Base-by-base conservation (phyloP, 2,329 filamentous ascomycete genomes). In the Byssothecium circinans region DNA sequence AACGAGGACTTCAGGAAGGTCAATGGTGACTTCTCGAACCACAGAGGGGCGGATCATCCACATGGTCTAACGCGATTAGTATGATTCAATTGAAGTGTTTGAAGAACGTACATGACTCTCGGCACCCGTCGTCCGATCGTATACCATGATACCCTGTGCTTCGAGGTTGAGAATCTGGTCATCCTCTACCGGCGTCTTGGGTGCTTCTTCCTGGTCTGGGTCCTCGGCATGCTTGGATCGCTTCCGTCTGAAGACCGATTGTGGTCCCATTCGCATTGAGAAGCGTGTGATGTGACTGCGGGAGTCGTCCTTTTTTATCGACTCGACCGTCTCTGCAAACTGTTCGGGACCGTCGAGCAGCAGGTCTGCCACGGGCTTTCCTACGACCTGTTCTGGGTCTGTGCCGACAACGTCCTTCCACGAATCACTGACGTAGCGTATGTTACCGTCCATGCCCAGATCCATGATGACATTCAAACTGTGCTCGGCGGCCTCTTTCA, bases 11-110 rank as follows among this genome's bases (percentile, higher is more conserved):
- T 84, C 79, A 14, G 95, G 92, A 6, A 99, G 82, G 68, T 97
- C 94, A 60, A 99, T 97, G 55, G 95, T 95, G 65, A 99, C 89
- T 75, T 97, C 91, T 57, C 91, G 84, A 5, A 92, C 81, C 33
- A 91, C 86, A 73, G 91, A 95, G 2, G 92, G 94, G 56, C 94
- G 88, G 58, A 99, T 84, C 91, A 99, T 99, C 94, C 94, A 99
- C 95, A 99, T 99, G 15, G 90, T 95, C 89, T 96, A 61, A 42
- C 50, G 45, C 20, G n/a, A 47, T 71, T 57, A 71, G 56, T 48
- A 50, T 32, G 8, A n/a, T 7, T 6, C 15, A 11, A 8, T 19
- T 8, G 20, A 14, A 2, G 4, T 8, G 17, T 6, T 14, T n/a
- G 8, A 8, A 42, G 47, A 45, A 81, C 88, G 78, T 81, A 95